A percentile compares a stretch with the other conserved stretches of the same genome.
Conservation (phyloP, 192 early-diverging fungal species). For the Gryganskiella cystojenkinii region DNA sequence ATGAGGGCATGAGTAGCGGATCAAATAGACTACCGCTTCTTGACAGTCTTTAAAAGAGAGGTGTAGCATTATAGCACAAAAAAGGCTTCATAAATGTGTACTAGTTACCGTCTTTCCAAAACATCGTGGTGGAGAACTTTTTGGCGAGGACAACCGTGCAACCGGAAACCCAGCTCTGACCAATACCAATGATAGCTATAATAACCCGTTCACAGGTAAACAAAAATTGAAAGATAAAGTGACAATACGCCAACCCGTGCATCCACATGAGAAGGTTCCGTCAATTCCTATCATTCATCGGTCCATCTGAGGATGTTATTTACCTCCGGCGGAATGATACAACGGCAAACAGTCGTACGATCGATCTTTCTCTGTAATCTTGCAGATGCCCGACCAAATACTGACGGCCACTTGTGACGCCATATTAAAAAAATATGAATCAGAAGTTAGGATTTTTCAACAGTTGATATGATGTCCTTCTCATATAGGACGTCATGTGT, state of each 20-base stretch:
- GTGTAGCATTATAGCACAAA: too few relatives aligned
- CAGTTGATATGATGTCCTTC: too few relatives aligned
- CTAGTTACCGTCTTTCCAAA: constrained; percentile 58
- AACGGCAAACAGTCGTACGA: constrained; percentile 67
- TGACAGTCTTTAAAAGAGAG: too few relatives aligned
- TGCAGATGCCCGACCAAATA: constrained; percentile 18
- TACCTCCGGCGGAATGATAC: constrained; percentile 67
- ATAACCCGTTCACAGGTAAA: background rate
- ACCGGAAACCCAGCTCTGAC: constrained; percentile 33
- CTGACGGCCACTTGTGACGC: constrained; percentile 17
- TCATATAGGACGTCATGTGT: too few relatives aligned
- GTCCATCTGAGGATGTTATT: background rate
- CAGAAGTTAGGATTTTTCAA: background rate
- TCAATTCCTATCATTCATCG: background rate
- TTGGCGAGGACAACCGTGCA: constrained; percentile 55
- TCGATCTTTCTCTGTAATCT: constrained; percentile 52
- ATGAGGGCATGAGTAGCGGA: too few relatives aligned
- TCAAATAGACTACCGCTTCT: too few relatives aligned
- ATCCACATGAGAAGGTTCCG: too few relatives aligned
- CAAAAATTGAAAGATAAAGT: background rate
- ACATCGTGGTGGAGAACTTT: constrained; percentile 61
- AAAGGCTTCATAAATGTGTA: too few relatives aligned
- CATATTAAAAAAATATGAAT: background rate
- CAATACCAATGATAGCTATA: constrained; percentile 18
- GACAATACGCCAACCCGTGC: background rate